phyloP scores from a whole-genome alignment of 2,329 filamentous ascomycete genomes.

The Fusarium sambucinum region DNA sequence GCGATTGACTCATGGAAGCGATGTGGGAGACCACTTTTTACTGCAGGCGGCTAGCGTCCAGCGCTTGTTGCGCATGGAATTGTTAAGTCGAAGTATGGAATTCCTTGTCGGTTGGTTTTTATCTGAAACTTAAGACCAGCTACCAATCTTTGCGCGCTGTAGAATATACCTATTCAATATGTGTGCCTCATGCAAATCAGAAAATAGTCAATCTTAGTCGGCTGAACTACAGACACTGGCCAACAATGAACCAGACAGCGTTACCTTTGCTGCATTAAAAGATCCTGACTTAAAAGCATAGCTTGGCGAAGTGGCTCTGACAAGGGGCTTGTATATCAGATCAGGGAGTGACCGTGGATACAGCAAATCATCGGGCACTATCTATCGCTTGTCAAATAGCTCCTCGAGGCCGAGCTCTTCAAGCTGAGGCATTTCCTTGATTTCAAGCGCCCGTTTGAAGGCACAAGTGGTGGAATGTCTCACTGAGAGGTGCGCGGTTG shows the following conservation, averaged over 20 bases:
- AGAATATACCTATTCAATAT: background rate
- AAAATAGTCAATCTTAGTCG: background rate
- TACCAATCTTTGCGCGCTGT: background rate
- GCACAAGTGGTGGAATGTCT: constrained; percentile 7
- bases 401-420: background rate
- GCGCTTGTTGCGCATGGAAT: constrained; percentile 35
- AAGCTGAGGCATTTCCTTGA: constrained; percentile 14
- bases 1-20: constrained; percentile 14
- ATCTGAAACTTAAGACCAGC: background rate
- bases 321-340: constrained; percentile 24
- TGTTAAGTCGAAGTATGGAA: constrained; percentile 10
- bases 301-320: constrained; percentile 12
- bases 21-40: constrained; percentile 16
- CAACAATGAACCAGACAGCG: background rate
- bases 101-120: constrained; percentile 1
- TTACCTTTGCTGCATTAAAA: background rate
- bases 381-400: background rate
- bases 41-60: constrained; percentile 14
- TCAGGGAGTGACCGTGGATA: constrained; percentile 13
- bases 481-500: constrained; percentile 12
- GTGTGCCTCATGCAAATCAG: background rate
- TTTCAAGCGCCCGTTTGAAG: background rate
- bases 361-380: constrained; percentile 15
- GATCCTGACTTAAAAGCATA: background rate
- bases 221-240: background rate